Base-by-base conservation (phyloP, 1,284 basidiomycete genomes). In the Apiotrichum veenhuisii region DNA sequence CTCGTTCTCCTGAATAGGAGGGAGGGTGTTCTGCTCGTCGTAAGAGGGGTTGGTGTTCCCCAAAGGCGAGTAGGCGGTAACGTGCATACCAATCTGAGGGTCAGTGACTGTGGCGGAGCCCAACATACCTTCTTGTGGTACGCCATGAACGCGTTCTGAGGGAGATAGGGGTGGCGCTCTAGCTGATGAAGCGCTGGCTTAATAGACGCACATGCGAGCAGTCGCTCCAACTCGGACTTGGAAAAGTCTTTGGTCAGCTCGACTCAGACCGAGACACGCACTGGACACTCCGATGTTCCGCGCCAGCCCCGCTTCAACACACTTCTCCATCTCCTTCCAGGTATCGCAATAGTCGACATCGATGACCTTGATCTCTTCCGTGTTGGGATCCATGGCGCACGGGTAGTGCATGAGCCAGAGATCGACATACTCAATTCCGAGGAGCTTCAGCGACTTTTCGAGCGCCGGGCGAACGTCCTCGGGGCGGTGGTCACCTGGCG, bases 11-110 rank as follows among this genome's bases (percentile, higher is more conserved):
- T 55, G 50, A 34, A 63, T 54, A 10, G 61, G 62, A n/a, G 64
- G 62, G 2, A 65, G 38, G 5, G 23, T 26, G 50, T 65, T 53
- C 20, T 50, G 45, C 18, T 57, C 57, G 4, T 36, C 51, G 49
- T 54, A 65, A 2, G 64, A 63, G 2, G 63, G 61, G 52, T 63
- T 63, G 22, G 64, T 65, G 40, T 89, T 87, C 17, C 90, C 91
- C 2, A 92, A 82, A 8, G 90, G 89, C 58, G 85, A 86, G 79
- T 91, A 93, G 0, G 89, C 88, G 10, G 88, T 88, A 55, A 91
- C 75, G 62, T 88, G 84, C 65, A 92, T 89, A 11, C 60, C 64
- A 22, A 58, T 59, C 37, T n/a, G n/a, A n/a, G n/a, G n/a, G n/a
- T n/a, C n/a, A n/a, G n/a, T n/a, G n/a, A n/a, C n/a, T n/a, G n/a